These are phyloP conservation scores for Meripilus lineatus DNA, from an alignment of 1,284 basidiomycete genomes.

Conservation along the genomic window DNA sequence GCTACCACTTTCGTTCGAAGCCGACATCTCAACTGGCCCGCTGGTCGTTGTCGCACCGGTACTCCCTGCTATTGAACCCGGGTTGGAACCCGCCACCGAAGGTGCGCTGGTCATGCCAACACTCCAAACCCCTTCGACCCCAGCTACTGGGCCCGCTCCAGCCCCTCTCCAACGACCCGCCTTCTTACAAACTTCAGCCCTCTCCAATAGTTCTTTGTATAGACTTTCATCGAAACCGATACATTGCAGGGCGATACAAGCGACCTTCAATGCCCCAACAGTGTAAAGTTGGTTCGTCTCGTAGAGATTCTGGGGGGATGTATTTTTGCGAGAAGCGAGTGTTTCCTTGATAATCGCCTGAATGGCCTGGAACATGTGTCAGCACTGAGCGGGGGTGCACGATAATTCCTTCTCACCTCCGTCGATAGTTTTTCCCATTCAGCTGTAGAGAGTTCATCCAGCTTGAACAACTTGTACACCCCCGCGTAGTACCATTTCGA, in stretches of 20 bases:
- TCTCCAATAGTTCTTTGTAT: slow-evolving; percentile 60
- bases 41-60: too few relatives aligned
- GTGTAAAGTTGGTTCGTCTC: slow-evolving; percentile 67
- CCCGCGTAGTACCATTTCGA: slow-evolving; percentile 79
- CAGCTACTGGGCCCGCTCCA: slow-evolving; percentile 2
- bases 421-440: slow-evolving; percentile 63
- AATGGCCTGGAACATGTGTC: slow-evolving; percentile 40
- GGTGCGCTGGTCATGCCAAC: too few relatives aligned
- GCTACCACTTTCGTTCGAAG: too few relatives aligned
- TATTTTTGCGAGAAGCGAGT: slow-evolving; percentile 61
- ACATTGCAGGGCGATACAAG: slow-evolving; percentile 69
- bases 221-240: slow-evolving; percentile 60
- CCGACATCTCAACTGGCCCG: too few relatives aligned
- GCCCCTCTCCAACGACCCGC: slow-evolving; percentile 29
- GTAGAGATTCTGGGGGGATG: slow-evolving; percentile 69
- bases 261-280: slow-evolving; percentile 63
- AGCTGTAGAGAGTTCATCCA: slow-evolving; percentile 51
- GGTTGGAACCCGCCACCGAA: too few relatives aligned
- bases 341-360: slow-evolving; percentile 67
- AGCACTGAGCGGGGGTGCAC: neutral
- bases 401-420: too few relatives aligned
- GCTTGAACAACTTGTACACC: slow-evolving; percentile 58
- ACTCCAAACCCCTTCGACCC: too few relatives aligned
- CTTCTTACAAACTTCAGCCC: slow-evolving; percentile 46
- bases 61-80: too few relatives aligned